A percentile compares a stretch with the other conserved stretches of the same genome.
Evolutionary conservation across 2,329 filamentous ascomycete genomes (phyloP).

Genomic region (Eutypa lata): DNA sequence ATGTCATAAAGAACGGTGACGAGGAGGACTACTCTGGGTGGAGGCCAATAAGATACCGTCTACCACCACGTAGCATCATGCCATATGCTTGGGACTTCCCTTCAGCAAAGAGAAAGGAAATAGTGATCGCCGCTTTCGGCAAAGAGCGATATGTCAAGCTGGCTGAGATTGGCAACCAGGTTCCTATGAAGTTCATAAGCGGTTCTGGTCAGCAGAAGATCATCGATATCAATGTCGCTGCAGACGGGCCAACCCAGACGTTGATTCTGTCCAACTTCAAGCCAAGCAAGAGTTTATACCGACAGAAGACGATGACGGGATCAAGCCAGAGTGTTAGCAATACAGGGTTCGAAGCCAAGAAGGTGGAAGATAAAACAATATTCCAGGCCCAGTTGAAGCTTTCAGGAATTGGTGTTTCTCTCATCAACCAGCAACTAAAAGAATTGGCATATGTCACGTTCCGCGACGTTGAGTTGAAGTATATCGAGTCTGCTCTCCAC

Average conservation of each 20-base stretch:
- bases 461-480: constrained; percentile 85
- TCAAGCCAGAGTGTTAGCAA: constrained; percentile 48
- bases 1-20: constrained; percentile 76
- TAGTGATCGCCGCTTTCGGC: constrained; percentile 75
- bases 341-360: constrained; percentile 88
- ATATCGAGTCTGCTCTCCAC: constrained; percentile 88
- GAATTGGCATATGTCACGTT: constrained; percentile 94
- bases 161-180: constrained; percentile 91
- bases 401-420: constrained; percentile 85
- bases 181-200: constrained; percentile 86
- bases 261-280: constrained; percentile 93
- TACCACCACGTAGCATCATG: constrained; percentile 96
- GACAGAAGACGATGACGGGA: constrained; percentile 51
- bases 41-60: constrained; percentile 86
- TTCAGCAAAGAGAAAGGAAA: constrained; percentile 91
- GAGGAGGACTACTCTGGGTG: constrained; percentile 80
- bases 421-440: constrained; percentile 88
- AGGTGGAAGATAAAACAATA: constrained; percentile 80
- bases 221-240: constrained; percentile 93
- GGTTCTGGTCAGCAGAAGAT: constrained; percentile 72
- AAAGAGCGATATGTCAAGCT: constrained; percentile 91
- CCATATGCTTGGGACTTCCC: constrained; percentile 99
- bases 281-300: constrained; percentile 87
- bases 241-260: constrained; percentile 92
- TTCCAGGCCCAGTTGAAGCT: constrained; percentile 87